Base-by-base conservation (phyloP, 2,329 filamentous ascomycete genomes). In the Botrytis cinerea region DNA sequence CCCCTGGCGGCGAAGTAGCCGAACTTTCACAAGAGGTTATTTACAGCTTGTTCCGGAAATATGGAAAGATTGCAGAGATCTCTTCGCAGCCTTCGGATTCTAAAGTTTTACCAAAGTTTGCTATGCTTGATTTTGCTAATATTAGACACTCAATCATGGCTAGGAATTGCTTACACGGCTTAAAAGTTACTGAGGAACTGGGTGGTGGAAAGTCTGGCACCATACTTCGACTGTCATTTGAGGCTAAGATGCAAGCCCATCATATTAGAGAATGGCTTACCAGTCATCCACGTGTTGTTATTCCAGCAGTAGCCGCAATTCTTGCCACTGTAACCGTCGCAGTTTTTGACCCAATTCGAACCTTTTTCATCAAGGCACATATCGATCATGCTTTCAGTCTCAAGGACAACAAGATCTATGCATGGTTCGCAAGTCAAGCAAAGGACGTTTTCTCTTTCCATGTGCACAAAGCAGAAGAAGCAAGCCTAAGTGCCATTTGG, bases 291-390 rank as follows among this genome's bases (percentile, higher is more conserved):
- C 88, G 94, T 67, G 93, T 98, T 63, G 92, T 97, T 40, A 91
- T 99, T 64, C 95, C 96, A 0, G 83, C 92, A 1, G 71, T 97
- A 2, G 94, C 93, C 25, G 95, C 94, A 1, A 83, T 98, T 4
- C 81, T 97, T 45, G 94, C 95, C 0, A 91, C 92, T 48, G 85
- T 96, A 66, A 97, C 95, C 0, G 94, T 98, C 32, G 90, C 93
- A 1, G 86, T 98, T 12, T 98, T 99, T 79, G 96, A 99, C 78
- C 96, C 96, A 0, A 95, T 99, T 73, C 90, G 96, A 62, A 95
- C 94, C 0, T 96, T 97, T 80, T 98, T 97, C 79, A 93, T 98
- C 83, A 94, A 94, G 79, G 87, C 92, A 6, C 94, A 97, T 80
- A 91, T 99, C 69, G 94, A 94, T 46, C 88, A 91, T 64, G 90